Evolutionary conservation across 306 rosid species (phyloP).

Genomic region (Morella rubra): DNA sequence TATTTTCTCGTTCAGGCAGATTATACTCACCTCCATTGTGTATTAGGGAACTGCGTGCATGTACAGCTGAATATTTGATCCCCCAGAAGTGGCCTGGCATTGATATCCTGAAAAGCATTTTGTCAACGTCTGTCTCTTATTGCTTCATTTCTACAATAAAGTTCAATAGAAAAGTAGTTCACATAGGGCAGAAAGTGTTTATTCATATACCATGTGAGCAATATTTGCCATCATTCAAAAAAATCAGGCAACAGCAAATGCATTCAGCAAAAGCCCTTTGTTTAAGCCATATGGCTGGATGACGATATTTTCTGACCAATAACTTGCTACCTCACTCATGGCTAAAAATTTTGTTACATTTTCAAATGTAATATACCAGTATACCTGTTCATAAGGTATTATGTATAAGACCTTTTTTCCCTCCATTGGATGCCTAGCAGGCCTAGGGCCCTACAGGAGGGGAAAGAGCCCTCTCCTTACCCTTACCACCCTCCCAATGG

Average conservation of each 20-base stretch:
- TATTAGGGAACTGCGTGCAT: conserved; percentile 21
- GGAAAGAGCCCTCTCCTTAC: too few relatives aligned
- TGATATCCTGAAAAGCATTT: conserved; percentile 50
- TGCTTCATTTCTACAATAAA: not conserved
- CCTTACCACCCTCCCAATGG: too few relatives aligned
- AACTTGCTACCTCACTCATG: not conserved
- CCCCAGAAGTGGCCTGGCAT: conserved; percentile 40
- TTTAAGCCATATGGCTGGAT: not conserved
- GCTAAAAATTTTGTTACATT: not conserved
- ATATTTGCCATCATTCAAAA: conserved; percentile 2
- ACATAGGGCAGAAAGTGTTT: not conserved
- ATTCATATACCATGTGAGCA: not conserved
- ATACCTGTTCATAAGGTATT: not conserved
- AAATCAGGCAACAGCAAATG: not conserved
- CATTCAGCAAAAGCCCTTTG: not conserved
- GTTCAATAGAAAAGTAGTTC: not conserved
- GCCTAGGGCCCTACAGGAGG: too few relatives aligned
- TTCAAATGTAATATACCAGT: not conserved
- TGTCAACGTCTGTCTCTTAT: conserved; percentile 16
- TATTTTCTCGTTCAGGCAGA: conserved; percentile 5
- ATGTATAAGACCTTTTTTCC: too few relatives aligned
- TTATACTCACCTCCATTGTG: conserved; percentile 46
- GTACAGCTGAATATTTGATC: conserved; percentile 44
- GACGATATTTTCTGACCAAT: not conserved
- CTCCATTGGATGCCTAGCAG: too few relatives aligned